Percentiles rank a stretch among this genome's conserved stretches.
phyloP scores from a whole-genome alignment of 257 asterid species.

The Nicotiana undulata region DNA sequence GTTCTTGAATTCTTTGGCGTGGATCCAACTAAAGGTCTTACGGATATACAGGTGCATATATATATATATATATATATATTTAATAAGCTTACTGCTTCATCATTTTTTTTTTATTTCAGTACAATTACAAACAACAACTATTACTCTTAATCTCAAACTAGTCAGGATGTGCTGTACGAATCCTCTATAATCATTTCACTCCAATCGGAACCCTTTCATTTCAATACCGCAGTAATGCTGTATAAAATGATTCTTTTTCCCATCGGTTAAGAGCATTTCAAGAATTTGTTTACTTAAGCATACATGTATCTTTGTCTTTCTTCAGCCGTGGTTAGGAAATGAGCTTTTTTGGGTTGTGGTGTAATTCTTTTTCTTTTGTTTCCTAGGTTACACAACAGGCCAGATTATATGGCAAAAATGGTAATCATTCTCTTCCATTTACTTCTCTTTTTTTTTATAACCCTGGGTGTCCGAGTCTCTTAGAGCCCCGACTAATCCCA shows the following conservation, averaged over 20 bases:
- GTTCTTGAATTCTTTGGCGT: slow-evolving; percentile 72
- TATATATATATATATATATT: no score
- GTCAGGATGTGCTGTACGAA: background rate
- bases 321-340: background rate
- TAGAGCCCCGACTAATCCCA: no score
- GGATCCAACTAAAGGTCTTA: slow-evolving; percentile 75
- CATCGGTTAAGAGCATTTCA: background rate
- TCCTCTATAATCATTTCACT: background rate
- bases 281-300: background rate
- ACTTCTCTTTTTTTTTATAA: no score
- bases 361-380: slow-evolving; percentile 1
- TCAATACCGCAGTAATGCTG: background rate
- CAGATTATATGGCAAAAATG: slow-evolving; percentile 73
- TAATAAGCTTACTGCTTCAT: background rate
- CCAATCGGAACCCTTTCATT: background rate
- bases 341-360: background rate
- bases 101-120: background rate
- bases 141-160: background rate
- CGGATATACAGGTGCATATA: slow-evolving; percentile 60
- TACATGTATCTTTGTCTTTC: background rate
- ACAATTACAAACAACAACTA: background rate
- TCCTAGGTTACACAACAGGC: slow-evolving; percentile 76
- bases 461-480: no score
- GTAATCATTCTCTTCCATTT: slow-evolving; percentile 20
- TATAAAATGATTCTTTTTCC: no score